Evolutionary conservation across 2,329 filamentous ascomycete genomes (phyloP), one percentile per base, ranked within the genome.

Genomic region (Exutisphaerella laricina): DNA sequence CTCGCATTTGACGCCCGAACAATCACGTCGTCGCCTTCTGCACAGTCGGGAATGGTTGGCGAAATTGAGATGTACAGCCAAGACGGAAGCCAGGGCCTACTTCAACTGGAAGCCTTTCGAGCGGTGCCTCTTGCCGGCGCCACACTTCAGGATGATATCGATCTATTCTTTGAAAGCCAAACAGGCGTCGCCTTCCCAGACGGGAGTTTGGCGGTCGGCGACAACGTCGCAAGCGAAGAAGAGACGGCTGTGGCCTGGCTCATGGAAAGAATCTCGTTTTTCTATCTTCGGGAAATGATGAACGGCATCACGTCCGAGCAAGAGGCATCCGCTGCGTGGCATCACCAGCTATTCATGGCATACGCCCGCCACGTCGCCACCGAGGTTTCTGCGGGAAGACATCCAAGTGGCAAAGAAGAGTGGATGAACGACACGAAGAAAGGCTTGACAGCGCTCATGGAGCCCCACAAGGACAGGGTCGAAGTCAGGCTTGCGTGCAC

Each of bases 351-450:
- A 7, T 12, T 26, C 12, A 7, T 26, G 6, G 23, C 23, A 12
- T 26, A 26, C 23, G 12, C 12, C 12, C 6, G 12, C 23, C 23
- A 26, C 12, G 23, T 26, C 23, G 23, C 12, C 12, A 7, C 23
- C 23, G 12, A 26, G 6, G 23, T 12, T 12, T 7, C 6, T 6
- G 12, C 6, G 12, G 23, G 23, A 26, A 12, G 6, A 7, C 6
- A 6, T 6, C 23, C 6, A 6, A 7, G 6, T 12, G 23, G 6
- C 6, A 6, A 12, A 6, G 12, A 26, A 22, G 37, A 40, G 20
- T 40, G 26, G 23, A 4, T 38, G 34, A 5, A 23, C 4, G 34
- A 38, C 34, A 38, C 34, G 10, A 38, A 25, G 4, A 26, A 40
- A 20, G 26, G 22, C 22, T 16, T 33, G 13, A 4, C 18, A 16